Evolutionary conservation across 345 rosid species (phyloP).

Genomic region (Syzygium jambos): DNA sequence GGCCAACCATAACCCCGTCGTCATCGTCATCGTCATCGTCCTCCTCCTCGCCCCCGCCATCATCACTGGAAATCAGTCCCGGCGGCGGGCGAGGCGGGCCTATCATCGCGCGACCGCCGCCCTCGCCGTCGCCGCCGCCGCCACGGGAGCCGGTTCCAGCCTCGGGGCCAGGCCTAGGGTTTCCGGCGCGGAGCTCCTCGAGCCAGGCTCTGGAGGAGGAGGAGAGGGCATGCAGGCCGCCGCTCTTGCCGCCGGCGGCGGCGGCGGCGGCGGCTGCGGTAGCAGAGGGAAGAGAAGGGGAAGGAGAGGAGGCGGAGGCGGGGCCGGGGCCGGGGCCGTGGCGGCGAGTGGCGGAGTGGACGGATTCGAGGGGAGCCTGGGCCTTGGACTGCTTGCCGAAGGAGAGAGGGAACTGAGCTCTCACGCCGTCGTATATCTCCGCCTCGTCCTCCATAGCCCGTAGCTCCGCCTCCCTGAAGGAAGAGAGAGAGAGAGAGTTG

Average conservation of each 20-base stretch:
- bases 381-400: slow-evolving; percentile 66
- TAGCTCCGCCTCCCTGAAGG: not conserved
- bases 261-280: not conserved
- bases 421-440: slow-evolving; percentile 49
- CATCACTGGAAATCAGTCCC: not conserved
- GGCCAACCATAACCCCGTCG: slow-evolving; percentile 38
- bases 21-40: not conserved
- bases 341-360: slow-evolving; percentile 81
- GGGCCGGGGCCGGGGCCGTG: not conserved
- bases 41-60: not conserved
- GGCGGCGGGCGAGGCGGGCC: slow-evolving; percentile 18
- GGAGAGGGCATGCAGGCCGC: slow-evolving; percentile 41
- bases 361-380: slow-evolving; percentile 49
- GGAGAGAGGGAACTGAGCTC: slow-evolving; percentile 69
- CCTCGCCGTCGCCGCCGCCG: slow-evolving; percentile 18
- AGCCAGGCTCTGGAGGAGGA: slow-evolving; percentile 52
- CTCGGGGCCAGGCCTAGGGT: slow-evolving; percentile 16
- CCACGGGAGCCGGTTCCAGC: not conserved
- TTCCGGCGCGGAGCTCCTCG: slow-evolving; percentile 31
- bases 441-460: slow-evolving; percentile 55
- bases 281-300: not conserved
- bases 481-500: not conserved
- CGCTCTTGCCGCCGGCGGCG: not conserved
- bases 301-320: not conserved
- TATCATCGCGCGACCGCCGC: not conserved